Evolutionary conservation across 1,284 basidiomycete species (phyloP).

Genomic region (Wallemia mellicola): DNA sequence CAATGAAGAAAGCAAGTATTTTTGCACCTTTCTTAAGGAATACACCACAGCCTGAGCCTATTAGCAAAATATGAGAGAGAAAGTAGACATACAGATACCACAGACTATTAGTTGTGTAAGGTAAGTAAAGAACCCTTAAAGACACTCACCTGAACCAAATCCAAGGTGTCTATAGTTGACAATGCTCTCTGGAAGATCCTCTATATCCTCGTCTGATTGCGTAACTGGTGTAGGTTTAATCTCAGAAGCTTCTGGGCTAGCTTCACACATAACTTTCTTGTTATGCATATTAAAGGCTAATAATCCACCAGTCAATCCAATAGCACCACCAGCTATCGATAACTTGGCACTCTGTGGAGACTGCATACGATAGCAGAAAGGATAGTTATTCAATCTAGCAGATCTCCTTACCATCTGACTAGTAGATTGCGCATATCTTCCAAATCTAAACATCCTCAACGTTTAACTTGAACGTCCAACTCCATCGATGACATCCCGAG

Average conservation of each 20-base stretch:
- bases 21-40: conserved; percentile 84
- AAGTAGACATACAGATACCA: not conserved
- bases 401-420: not conserved
- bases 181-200: not conserved
- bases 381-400: not conserved
- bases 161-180: not conserved
- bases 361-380: not conserved
- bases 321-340: not conserved
- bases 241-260: not conserved
- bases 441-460: not conserved
- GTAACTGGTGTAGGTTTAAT: not conserved
- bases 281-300: not conserved
- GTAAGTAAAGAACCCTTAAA: not conserved
- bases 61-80: not conserved
- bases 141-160: not conserved
- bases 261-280: not conserved
- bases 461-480: not conserved
- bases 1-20: conserved; percentile 47
- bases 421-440: not conserved
- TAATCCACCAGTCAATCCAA: not conserved
- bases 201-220: not conserved
- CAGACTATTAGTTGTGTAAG: not conserved
- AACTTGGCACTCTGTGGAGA: not conserved
- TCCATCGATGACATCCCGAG: not conserved
- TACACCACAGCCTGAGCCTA: conserved; percentile 31